Conservation (phyloP, 352 stramenopile genomes). For the Pythium biforme region DNA sequence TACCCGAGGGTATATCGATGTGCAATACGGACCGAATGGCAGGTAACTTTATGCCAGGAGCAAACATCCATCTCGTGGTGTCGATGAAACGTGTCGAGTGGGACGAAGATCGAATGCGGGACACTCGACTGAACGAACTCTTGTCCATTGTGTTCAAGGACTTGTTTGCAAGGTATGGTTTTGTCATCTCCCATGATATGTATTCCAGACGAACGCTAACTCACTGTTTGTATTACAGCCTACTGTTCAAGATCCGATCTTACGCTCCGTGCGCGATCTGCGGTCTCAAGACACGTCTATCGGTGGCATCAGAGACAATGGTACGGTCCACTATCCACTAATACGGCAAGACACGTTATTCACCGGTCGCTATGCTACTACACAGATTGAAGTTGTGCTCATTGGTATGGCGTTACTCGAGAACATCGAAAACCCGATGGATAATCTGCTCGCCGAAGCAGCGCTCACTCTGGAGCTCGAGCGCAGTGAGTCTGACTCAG, state of each 20-base stretch:
- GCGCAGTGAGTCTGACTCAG: conserved; percentile 19
- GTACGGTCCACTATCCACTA: conserved; percentile 24
- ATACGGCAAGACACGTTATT: background rate
- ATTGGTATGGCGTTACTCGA: conserved; percentile 79
- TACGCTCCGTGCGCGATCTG: conserved; percentile 86
- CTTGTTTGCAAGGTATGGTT: conserved; percentile 69
- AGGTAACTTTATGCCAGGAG: conserved; percentile 61
- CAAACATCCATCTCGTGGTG: conserved; percentile 84
- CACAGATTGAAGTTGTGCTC: conserved; percentile 80
- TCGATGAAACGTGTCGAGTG: conserved; percentile 87
- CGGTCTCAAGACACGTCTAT: conserved; percentile 70
- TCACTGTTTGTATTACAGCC: conserved; percentile 26
- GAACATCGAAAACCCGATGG: conserved; percentile 47
- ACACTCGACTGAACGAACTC: conserved; percentile 81
- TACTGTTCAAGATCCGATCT: conserved; percentile 66
- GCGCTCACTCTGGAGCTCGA: conserved; percentile 39
- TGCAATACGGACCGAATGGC: conserved; percentile 82
- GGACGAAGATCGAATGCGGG: conserved; percentile 85
- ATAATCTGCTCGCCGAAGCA: conserved; percentile 48
- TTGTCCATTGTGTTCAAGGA: conserved; percentile 86
- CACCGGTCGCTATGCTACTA: background rate
- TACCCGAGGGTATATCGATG: conserved; percentile 86
- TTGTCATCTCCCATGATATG: background rate
- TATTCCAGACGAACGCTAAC: background rate
- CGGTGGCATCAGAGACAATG: conserved; percentile 82